Base-by-base conservation (phyloP, 768 basidiomycete genomes). In the Collybia mongolica region DNA sequence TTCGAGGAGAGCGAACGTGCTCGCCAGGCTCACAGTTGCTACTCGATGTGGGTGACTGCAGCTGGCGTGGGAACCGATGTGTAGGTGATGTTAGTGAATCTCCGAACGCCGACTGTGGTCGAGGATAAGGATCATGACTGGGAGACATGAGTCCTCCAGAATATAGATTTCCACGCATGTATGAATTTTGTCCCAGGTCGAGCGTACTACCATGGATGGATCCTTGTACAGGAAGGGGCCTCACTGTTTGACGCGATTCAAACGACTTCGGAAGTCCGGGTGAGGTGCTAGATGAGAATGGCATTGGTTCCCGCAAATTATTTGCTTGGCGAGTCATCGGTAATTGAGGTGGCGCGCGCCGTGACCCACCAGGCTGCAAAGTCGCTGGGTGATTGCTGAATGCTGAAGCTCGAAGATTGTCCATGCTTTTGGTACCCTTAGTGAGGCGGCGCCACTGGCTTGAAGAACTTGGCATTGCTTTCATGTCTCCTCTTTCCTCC, bases 71-170 rank as follows among this genome's bases (percentile, higher is more conserved):
- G 39, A 63, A 65, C 24, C 61, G 53, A 23, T 65, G 63, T 8
- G 69, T 63, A n/a, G 75, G 70, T 8, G 77, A 72, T 5, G 69
- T 65, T 32, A 70, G 57, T 14, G 73, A 60, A 46, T 81, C 79
- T 42, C 77, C 82, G n/a, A 75, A 61, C 11, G 85, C 82, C 26
- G 87, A 88, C 43, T 75, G 81, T 1, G 87, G 83, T 32, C 86
- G 77, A 17, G 80, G 75, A 58, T 75, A 79, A 1, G 84, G 82
- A 1, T 88, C 86, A 44, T 75, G 72, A 48, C 61, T 71, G 5
- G 81, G 74, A 14, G 79, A 76, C 47, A 74, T 64, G 44, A 71
- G 59, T 37, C 50, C 57, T 39, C 59, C 32, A 7, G 51, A 56
- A 45, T 50, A 44, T 40, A 62, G 56, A 12, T 54, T 40, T 24